Base-by-base conservation (phyloP, 192 early-diverging fungal species). In the Phycomyces blakesleeanus region DNA sequence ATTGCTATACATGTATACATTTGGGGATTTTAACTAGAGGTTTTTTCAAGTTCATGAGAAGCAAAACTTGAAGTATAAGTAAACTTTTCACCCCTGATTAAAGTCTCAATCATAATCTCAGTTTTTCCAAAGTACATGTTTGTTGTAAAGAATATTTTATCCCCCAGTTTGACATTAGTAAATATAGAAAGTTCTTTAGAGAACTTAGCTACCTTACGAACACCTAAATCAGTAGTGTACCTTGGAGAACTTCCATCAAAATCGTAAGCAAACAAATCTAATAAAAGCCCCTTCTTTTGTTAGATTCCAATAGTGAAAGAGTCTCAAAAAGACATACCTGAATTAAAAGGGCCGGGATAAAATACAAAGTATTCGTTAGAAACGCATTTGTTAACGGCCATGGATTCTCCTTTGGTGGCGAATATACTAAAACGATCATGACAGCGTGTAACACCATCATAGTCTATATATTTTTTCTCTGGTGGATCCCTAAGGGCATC, bases 81-180 rank as follows among this genome's bases (percentile, higher is more conserved):
- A 20, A 56, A 56, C 27, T 34, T 34, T 18, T 39, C 20, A 34
- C 38, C 27, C 16, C n/a, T 24, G 38, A 56, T 56, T 29, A 29
- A 3, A 37, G 0, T 34, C 29, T 64, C 62, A 15, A 64, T 64
- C 16, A 54, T 53, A 59, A 80, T 80, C 51, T 80, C 78, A 25
- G 74, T 77, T 40, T 72, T 54, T 8, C 78, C 78, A 70, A 80
- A 77, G 59, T 77, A 73, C 71, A 73, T 73, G 21, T 64, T 34
- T 34, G 29, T 57, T 37, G 67, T 67, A 15, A 54, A 66, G 70
- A 80, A 75, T 38, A 80, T 72, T 51, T 75, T 74, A 18, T 77
- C 75, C 24, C 67, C 71, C 18, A 68, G 52, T 57, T 75, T 59
- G 18, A 73, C 55, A 14, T 55, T 55, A 4, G 59, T 37, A 26